Base-by-base conservation (phyloP, 1,284 basidiomycete genomes). In the Neolentinus lepideus region DNA sequence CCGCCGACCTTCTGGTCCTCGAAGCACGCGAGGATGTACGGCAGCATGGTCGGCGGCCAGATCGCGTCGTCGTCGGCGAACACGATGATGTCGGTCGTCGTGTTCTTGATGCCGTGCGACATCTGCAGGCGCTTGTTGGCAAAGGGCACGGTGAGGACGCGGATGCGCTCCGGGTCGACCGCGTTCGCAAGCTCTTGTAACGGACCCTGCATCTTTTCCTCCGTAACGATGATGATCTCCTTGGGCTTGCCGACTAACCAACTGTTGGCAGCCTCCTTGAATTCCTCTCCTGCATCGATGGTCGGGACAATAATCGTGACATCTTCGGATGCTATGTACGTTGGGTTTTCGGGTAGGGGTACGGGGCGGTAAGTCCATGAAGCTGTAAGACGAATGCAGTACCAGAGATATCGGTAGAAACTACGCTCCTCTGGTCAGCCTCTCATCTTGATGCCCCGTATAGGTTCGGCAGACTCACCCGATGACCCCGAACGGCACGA, bases 31-130 rank as follows among this genome's bases (percentile, higher is more conserved):
- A 96, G 81, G 54, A 89, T 81, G 68, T 86, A 90, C 0, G 90
- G 89, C 9, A 95, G 75, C 58, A 95, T 79, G 1, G 88, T 92
- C 0, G 91, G 84, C 0, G 93, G 93, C 93, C 93, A 96, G 65
- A 96, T 93, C 51, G 93, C 92, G 69, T 95, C 92, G 67, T 96
- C 93, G 67, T 95, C 93, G 2, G 92, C 92, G 64, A 95, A 95
- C n/a, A 95, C 86, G 68, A 95, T 93, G 70, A 96, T 94, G 67
- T 95, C 93, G 1, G 93, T 94, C 0, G 85, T 88, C 25, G 86
- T 87, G 69, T 92, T 86, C 68, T 87, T 87, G 69, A 95, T 94
- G 14, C 92, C 92, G 64, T 94, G 90, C 58, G 83, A 79, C 92
- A 96, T 95, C 71, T 96, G 92, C 26, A 94, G 75, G 12, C 92